Base-by-base conservation (phyloP, 441 rosid species). In the Erodium moschatum region DNA sequence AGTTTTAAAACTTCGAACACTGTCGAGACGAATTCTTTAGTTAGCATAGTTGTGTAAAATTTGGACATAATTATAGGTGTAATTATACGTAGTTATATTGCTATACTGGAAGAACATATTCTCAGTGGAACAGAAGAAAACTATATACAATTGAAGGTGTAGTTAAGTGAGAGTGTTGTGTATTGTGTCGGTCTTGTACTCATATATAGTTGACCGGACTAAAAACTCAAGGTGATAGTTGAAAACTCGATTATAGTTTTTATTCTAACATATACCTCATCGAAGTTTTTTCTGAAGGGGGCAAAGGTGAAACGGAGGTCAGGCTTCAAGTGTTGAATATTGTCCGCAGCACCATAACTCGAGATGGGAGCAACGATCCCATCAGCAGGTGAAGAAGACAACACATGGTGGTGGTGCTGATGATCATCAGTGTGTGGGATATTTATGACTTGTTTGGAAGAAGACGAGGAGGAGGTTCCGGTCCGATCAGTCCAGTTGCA, bases 281-380 rank as follows among this genome's bases (percentile, higher is more conserved):
- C 94, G 67, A 88, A 89, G 79, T 77, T 72, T 80, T 91, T 91
- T 68, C 89, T 81, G 67, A 85, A 91, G 0, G 87, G 88, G 74
- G 80, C 76, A 74, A 86, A 91, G 54, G 89, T 83, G 67, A 85
- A 91, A 75, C 88, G 93, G 73, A 91, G 54, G 13, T 48, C 96
- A 38, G 84, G 61, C 76, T 91, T 85, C 61, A 83, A 65, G 31
- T 79, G 89, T 52, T 83, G 90, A 50, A 83, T 73, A 35, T n/a
- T n/a, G 31, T 85, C 92, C 42, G 83, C 70, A 73, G 83, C 76
- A 70, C 73, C 72, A 61, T 75, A 85, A 73, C 76, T 73, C 0
- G 96, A 78, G 15, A 87, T 78, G 6, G 86, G 87, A 44, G 81
- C 82, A 56, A 81, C 84, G 73, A 80, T 40, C 12, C 46, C 46